Evolutionary conservation across 306 rosid species (phyloP), one percentile per base, ranked within the genome.

Genomic region (Vachellia pachyceras): DNA sequence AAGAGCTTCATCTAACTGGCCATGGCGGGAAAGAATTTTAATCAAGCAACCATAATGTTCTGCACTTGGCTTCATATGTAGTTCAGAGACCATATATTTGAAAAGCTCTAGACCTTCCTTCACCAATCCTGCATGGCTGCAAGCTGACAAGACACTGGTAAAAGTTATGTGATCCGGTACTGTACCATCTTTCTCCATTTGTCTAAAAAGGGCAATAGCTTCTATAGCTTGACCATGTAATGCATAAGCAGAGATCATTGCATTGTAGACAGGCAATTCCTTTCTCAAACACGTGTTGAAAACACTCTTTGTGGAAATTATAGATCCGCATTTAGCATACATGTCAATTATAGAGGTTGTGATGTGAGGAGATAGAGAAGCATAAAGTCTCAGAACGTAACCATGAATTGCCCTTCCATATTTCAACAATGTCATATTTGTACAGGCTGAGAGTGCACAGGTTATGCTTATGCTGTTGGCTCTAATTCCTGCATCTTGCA

Each of bases 281-380:
- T 90, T 95, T 67, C 86, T 57, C 54, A 80, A 77, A 57, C 80
- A 86, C 82, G 47, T 64, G 82, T 42, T 78, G 72, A 92, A 92
- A 61, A 90, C 86, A 58, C 75, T 47, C 82, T 86, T 88, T 20
- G 97, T 87, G 82, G 78, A 6, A 75, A 88, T 74, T 76, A 87
- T 77, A 45, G 39, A 46, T 49, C 98, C 97, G 74, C 92, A 95
- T 89, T 91, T 91, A 75, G 95, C 98, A 86, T 92, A 92, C 97
- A 90, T 91, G 79, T 91, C 89, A 33, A 95, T 79, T 69, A 91
- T 77, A 77, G 97, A 86, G 64, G 95, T 89, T n/a, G 70, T 77
- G 42, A 87, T 83, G 35, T 80, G 83, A 77, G 75, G 50, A 52
- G 90, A 83, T 15, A 33, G 47, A 84, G 50, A 55, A 85, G 72